phyloP scores from a whole-genome alignment of 2,329 filamentous ascomycete species.

The Botrytis tulipae region DNA sequence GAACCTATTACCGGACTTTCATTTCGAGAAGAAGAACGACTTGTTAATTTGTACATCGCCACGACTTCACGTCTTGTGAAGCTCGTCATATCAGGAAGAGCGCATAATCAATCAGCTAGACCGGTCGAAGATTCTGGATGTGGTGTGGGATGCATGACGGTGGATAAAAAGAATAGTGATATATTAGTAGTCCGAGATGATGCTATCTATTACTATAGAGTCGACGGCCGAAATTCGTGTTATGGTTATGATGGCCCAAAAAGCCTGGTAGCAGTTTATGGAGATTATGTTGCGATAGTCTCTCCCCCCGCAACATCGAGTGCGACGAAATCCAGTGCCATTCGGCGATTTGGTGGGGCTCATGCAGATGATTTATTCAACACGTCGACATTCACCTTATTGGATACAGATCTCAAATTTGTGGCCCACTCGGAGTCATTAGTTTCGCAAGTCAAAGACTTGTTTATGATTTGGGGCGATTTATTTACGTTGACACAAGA shows the following conservation, averaged over 20 bases:
- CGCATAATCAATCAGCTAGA: conserved; percentile 84
- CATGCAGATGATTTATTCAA: conserved; percentile 78
- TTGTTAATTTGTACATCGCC: conserved; percentile 84
- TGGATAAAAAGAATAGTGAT: conserved; percentile 76
- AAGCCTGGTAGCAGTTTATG: conserved; percentile 73
- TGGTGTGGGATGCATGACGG: conserved; percentile 90
- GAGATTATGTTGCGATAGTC: conserved; percentile 83
- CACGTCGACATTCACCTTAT: conserved; percentile 80
- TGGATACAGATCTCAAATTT: conserved; percentile 90
- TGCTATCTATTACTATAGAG: conserved; percentile 89
- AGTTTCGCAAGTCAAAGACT: conserved; percentile 71
- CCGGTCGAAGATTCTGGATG: conserved; percentile 88
- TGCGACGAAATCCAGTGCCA: conserved; percentile 52
- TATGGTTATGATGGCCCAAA: conserved; percentile 92
- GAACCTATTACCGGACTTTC: conserved; percentile 93
- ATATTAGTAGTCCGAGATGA: conserved; percentile 92
- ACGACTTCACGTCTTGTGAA: conserved; percentile 87
- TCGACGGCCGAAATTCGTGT: conserved; percentile 80
- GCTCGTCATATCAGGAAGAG: conserved; percentile 80
- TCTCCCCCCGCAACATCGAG: conserved; percentile 62
- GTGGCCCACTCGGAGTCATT: conserved; percentile 87
- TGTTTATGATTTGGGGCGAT: conserved; percentile 88
- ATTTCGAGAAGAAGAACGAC: conserved; percentile 57
- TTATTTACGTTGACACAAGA: conserved; percentile 88
- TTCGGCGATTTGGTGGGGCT: conserved; percentile 69